A percentile compares a stretch with the other conserved stretches of the same genome.
These are phyloP conservation scores for Pseudogymnoascus sp. DNA, from an alignment of 2,329 filamentous ascomycete genomes.

Conservation along the genomic window DNA sequence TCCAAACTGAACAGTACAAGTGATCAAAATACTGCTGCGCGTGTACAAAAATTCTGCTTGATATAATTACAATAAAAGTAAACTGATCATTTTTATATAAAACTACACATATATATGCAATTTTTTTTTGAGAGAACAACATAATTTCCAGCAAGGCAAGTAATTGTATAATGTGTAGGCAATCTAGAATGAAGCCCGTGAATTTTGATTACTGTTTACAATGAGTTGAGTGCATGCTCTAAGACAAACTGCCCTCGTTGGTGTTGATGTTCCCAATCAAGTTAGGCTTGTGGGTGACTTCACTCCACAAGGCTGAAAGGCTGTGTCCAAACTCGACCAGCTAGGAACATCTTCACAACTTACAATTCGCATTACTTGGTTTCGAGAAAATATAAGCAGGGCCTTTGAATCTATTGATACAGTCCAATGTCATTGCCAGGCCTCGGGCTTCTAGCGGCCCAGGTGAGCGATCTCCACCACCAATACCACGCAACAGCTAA, in stretches of 20 bases:
- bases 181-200: neutral
- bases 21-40: neutral
- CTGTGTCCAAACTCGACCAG: conserved; percentile 11
- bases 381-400: neutral
- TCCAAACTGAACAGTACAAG: neutral
- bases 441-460: conserved; percentile 52
- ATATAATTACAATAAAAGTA: neutral
- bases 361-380: conserved; percentile 15
- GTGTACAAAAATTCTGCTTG: neutral
- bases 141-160: neutral
- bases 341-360: neutral
- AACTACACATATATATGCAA: neutral
- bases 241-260: neutral
- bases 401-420: neutral
- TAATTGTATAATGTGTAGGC: neutral
- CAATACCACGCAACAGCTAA: conserved; percentile 14
- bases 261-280: conserved; percentile 2
- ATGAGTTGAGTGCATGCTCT: neutral
- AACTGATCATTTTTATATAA: neutral
- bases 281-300: neutral
- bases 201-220: neutral
- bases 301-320: conserved; percentile 12
- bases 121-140: neutral
- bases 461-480: conserved; percentile 21
- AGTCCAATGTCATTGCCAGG: conserved; percentile 63